Evolutionary conservation across 2,329 filamentous ascomycete genomes (phyloP), one percentile per base, ranked within the genome.

Genomic region (Rutstroemia sp.): DNA sequence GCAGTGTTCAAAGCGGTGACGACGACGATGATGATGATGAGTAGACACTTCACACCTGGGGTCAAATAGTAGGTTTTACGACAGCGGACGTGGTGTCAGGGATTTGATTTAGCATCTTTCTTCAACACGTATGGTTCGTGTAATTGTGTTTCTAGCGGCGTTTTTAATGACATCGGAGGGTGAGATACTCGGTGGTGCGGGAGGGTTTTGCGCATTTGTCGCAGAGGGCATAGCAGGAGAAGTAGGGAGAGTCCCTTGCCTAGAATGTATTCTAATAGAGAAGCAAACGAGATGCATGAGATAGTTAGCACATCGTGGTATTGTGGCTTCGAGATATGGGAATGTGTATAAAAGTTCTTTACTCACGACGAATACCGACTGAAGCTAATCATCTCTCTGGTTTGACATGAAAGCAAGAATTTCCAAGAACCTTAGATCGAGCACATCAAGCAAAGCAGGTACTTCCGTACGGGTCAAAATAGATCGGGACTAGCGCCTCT

Each of bases 1-100:
- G 73, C 59, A 64, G 68, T 51, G 67, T 70, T 53, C 76, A 77
- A 64, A 82, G 79, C 66, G 79, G 83, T 60, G 77, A 81, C 58
- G 79, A 83, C 50, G 30, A 42, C 9, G 39, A 42, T 42, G 67
- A 69, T 25, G 60, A 61, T 38, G 54, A 54, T 50, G 56, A 44
- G 44, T 54, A 39, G 30, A 48, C n/a, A 42, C 50, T 52, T 51
- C 48, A 54, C 47, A 34, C 14, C 34, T 51, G 53, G 37, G 51
- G 34, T 58, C 25, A 55, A 27, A 61, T 58, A 59, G 55, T 34
- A 48, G 58, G 23, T 41, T 44, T 42, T 49, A 49, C 27, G 60
- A 62, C 58, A n/a, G 23, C 5, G 19, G 30, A 48, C 4, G 54
- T 9, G 54, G 59, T 61, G 46, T 51, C 41, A 52, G 47, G 48